A percentile compares a stretch with the other conserved stretches of the same genome.
Conservation (phyloP, 2,329 filamentous ascomycete species). For the Colletotrichum paranaense region DNA sequence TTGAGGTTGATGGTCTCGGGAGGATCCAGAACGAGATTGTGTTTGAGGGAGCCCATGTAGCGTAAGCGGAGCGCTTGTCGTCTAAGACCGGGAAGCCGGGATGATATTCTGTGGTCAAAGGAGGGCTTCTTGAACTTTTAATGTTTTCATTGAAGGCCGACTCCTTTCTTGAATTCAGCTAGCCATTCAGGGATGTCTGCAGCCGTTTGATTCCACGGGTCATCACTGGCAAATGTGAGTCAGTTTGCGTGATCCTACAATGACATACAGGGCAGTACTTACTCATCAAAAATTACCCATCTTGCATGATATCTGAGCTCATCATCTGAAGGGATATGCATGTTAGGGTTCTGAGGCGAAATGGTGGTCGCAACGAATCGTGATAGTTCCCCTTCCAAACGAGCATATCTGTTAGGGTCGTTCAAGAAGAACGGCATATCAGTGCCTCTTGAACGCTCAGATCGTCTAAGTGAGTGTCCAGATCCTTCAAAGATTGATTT, state of each 20-base stretch:
- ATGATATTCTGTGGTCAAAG: background rate
- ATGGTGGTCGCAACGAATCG: slow-evolving; percentile 42
- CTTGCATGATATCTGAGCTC: slow-evolving; percentile 48
- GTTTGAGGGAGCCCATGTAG: background rate
- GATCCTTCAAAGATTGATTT: slow-evolving; percentile 19
- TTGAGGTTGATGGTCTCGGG: background rate
- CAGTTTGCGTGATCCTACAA: background rate
- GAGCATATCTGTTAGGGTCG: slow-evolving; percentile 41
- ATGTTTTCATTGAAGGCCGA: slow-evolving; percentile 2
- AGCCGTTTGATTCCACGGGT: slow-evolving; percentile 36
- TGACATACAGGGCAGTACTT: slow-evolving; percentile 4
- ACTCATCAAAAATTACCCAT: slow-evolving; percentile 46
- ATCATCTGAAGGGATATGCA: slow-evolving; percentile 46
- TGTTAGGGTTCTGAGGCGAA: slow-evolving; percentile 45
- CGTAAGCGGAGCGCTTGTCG: too few species aligned
- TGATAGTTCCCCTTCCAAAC: slow-evolving; percentile 38
- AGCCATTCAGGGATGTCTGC: slow-evolving; percentile 32
- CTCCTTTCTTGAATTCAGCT: slow-evolving; percentile 19
- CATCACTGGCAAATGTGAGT: slow-evolving; percentile 3
- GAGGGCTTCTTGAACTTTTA: background rate
- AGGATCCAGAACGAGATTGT: background rate
- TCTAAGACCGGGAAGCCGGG: too few species aligned
- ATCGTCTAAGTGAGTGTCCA: background rate
- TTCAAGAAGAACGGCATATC: slow-evolving; percentile 37
- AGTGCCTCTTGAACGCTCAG: background rate